Evolutionary conservation across 495 filamentous ascomycete genomes (phyloP), one percentile per base, ranked within the genome.

Genomic region (Physcia stellaris): DNA sequence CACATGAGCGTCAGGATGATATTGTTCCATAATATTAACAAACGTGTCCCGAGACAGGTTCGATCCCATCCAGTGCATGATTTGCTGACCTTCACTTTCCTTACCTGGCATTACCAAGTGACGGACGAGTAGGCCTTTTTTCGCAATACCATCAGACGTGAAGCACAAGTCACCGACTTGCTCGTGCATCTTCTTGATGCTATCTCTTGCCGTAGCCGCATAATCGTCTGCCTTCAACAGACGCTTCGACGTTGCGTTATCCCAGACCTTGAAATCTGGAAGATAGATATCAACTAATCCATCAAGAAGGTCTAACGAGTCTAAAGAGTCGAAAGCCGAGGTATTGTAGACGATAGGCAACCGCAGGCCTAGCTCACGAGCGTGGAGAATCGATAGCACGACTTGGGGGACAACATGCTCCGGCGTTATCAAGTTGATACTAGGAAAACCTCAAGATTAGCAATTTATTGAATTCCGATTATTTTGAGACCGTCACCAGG

Each of bases 391-490:
- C 3, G 69, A 71, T 6, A 85, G 58, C 4, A 68, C 79, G 6
- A 84, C 79, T 45, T 86, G 80, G 1, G 82, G 80, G 1, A 85
- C 81, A 20, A 86, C 79, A 50, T 83, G 80, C 53, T 84, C 80
- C 0, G 79, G 79, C 2, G 78, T 83, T 31, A 83, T 67, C 6
- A 83, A 67, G 50, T 90, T 85, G 62, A 86, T 83, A 47, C n/a
- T n/a, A n/a, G n/a, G n/a, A n/a, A n/a, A n/a, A n/a, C n/a, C n/a
- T n/a, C n/a, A n/a, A n/a, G n/a, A n/a, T n/a, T n/a, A n/a, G n/a
- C n/a, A n/a, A n/a, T n/a, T n/a, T n/a, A n/a, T n/a, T n/a, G n/a
- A n/a, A n/a, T n/a, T n/a, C n/a, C n/a, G n/a, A n/a, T n/a, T n/a
- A n/a, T n/a, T n/a, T n/a, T n/a, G n/a, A n/a, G n/a, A n/a, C n/a